Base-by-base conservation (phyloP, 805 yeast genomes). In the Saccharomycopsis sp. region DNA sequence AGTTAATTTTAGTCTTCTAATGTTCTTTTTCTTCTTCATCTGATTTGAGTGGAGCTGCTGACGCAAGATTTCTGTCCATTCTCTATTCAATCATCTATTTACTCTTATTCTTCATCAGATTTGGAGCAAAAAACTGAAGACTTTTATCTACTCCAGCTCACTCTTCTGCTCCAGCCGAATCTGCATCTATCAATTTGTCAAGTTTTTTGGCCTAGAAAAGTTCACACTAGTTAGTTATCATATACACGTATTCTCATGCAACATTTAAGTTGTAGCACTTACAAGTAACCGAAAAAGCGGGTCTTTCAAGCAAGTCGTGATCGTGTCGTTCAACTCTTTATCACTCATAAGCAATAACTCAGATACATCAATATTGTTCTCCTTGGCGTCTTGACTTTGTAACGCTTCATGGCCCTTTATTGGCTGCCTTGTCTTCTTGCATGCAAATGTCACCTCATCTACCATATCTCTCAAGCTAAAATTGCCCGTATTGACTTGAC, bases 221-320 rank as follows among this genome's bases (percentile, higher is more conserved):
- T 52, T 16, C 16, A 51, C 7, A 8, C 37, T 20, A 29, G 54
- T 51, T 51, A 51, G 54, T 24, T 18, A 15, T 29, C 29, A 34
- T 29, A 23, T 51, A 29, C 12, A 29, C 12, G 37, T 29, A 29
- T 29, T 12, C 37, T 29, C 12, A 29, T 29, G 37, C 37, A 5
- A 7, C 12, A 7, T 29, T 29, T 29, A 29, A 29, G 12, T 7
- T n/a, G n/a, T 18, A 2, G 47, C 34, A 52, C 61, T 37, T 54
- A 58, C 61, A 15, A 56, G 56, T 8, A 20, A 34, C 29, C 37
- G 9, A 37, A 59, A 59, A 4, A 40, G 52, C 14, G 59, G 57
- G 20, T 59, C 54, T 21, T 50, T 51, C 5, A 59, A 15, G 18
- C 52, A 50, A 9, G 55, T 52, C 8, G 51, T 18, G 2, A 55